A percentile compares a stretch with the other conserved stretches of the same genome.
These are phyloP conservation scores for Leishmania turanica DNA, from an alignment of 208 protist genomes.

Conservation along the genomic window DNA sequence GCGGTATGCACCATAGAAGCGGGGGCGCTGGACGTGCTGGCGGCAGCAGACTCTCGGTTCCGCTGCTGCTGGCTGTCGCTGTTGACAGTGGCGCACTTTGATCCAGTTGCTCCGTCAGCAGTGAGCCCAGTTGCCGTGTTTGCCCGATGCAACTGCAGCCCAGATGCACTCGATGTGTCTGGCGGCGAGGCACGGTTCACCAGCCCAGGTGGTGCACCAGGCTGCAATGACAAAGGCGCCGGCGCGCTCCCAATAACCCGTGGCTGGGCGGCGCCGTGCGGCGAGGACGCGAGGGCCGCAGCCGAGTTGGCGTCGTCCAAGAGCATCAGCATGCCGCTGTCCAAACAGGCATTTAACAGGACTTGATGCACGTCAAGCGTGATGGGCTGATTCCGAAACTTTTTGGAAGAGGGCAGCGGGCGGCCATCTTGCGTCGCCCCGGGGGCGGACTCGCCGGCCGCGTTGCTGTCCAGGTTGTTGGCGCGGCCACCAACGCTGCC, in stretches of 20 bases:
- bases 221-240: not conserved
- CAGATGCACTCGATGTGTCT: not conserved
- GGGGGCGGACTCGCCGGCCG: not conserved
- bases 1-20: not conserved
- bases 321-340: slow-evolving; percentile 51
- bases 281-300: not conserved
- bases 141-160: not conserved
- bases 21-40: not conserved
- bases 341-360: slow-evolving; percentile 42
- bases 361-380: slow-evolving; percentile 43
- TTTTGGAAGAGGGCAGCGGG: not conserved
- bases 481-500: not conserved
- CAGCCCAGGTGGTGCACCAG: not conserved
- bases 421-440: not conserved
- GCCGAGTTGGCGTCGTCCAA: slow-evolving; percentile 10
- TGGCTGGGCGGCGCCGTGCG: not conserved
- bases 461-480: not conserved
- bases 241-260: not conserved
- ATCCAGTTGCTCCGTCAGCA: not conserved
- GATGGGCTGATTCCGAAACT: not conserved
- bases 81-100: not conserved
- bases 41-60: not conserved
- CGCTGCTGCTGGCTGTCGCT: slow-evolving; percentile 2
- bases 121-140: not conserved
- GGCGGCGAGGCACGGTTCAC: not conserved